These are phyloP conservation scores for Thelonectria blattea DNA, from an alignment of 2,329 filamentous ascomycete genomes.

Conservation along the genomic window DNA sequence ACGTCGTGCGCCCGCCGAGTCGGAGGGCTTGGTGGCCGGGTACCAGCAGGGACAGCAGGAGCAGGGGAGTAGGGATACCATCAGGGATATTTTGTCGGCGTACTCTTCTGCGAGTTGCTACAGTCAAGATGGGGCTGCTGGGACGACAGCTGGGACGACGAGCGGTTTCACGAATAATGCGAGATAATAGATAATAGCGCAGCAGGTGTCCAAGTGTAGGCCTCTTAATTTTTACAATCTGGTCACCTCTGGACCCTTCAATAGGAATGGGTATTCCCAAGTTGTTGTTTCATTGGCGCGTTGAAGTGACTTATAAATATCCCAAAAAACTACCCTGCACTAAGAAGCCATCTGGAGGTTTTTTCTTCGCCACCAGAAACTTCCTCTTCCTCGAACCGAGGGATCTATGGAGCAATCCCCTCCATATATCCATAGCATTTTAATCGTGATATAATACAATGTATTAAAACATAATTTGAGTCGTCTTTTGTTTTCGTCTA, in stretches of 20 bases:
- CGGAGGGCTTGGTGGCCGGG: not conserved
- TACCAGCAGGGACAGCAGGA: not conserved
- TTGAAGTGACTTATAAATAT: no score
- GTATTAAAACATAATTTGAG: conserved; percentile 39
- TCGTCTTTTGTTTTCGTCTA: conserved; percentile 41
- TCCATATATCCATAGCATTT: not conserved
- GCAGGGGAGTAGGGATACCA: not conserved
- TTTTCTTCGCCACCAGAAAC: no score
- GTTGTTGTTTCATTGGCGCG: no score
- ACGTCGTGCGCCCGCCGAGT: not conserved
- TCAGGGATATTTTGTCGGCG: not conserved
- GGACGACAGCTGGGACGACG: no score
- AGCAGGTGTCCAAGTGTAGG: not conserved
- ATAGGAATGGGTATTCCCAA: no score
- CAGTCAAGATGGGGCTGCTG: not conserved
- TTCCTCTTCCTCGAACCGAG: not conserved
- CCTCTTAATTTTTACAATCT: no score
- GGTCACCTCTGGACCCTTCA: no score
- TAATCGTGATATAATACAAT: conserved; percentile 35
- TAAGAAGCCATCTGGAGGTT: not conserved
- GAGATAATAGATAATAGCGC: not conserved
- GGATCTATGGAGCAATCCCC: no score
- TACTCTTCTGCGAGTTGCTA: not conserved
- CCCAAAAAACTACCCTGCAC: not conserved
- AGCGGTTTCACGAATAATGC: not conserved